Conservation (phyloP, 2,329 filamentous ascomycete species). For the Westerdykella aurantiaca region DNA sequence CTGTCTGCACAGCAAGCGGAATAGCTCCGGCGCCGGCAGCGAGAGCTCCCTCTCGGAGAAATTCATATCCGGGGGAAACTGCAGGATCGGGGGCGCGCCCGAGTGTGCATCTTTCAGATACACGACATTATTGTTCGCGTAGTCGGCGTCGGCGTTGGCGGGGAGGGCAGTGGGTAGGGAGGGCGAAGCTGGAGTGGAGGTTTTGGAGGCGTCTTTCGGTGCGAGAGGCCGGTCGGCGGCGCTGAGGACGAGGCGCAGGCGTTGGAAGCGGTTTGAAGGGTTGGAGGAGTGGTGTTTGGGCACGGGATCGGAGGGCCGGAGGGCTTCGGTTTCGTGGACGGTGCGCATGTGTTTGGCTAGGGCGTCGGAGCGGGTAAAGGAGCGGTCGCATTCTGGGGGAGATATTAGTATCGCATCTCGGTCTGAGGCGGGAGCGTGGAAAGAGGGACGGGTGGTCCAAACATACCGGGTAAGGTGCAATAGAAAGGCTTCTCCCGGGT, state of each 20-base stretch:
- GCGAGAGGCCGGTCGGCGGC: conserved; percentile 23
- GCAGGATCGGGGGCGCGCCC: conserved; percentile 48
- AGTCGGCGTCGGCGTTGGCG: conserved; percentile 27
- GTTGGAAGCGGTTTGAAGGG: conserved; percentile 43
- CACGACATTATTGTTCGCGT: conserved; percentile 52
- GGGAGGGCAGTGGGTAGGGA: conserved; percentile 18
- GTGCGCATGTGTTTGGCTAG: conserved; percentile 98
- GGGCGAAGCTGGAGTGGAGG: conserved; percentile 32
- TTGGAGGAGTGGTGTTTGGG: conserved; percentile 56
- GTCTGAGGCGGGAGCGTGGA: background rate
- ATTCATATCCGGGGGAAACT: conserved; percentile 52
- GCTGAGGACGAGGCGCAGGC: conserved; percentile 41
- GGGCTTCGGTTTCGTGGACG: conserved; percentile 91
- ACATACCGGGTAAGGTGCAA: conserved; percentile 81
- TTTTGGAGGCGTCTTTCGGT: conserved; percentile 20
- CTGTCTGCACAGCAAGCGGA: conserved; percentile 57
- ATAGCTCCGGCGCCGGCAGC: conserved; percentile 62
- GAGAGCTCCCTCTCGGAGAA: conserved; percentile 62
- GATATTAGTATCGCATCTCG: conserved; percentile 1
- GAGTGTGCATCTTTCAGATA: conserved; percentile 54
- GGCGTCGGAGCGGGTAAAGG: conserved; percentile 92
- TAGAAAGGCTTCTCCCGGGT: conserved; percentile 98
- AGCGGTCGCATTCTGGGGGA: conserved; percentile 83
- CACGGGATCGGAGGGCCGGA: conserved; percentile 68
- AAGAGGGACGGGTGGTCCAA: background rate